phyloP scores from a whole-genome alignment of 371 early-diverging fungal genomes.

The Funneliformis caledonium region DNA sequence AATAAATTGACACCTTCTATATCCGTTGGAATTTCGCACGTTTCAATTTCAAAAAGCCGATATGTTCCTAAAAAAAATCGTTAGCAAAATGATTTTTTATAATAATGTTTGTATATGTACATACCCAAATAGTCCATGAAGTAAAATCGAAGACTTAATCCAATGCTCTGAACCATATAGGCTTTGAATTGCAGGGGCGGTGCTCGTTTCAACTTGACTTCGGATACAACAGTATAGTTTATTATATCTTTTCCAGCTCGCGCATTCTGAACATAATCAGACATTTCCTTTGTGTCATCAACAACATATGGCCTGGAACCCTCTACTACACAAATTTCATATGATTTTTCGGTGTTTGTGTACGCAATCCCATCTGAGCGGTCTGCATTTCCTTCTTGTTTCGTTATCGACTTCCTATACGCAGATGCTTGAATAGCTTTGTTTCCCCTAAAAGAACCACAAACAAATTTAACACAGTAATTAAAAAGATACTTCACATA shows the following conservation, averaged over 20 bases:
- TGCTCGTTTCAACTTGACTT: slow-evolving; percentile 35
- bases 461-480: background rate
- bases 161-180: slow-evolving; percentile 29
- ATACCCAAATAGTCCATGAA: slow-evolving; percentile 38
- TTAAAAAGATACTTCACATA: background rate
- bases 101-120: background rate
- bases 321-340: slow-evolving; percentile 37
- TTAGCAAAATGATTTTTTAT: background rate
- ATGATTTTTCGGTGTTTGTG: slow-evolving; percentile 21
- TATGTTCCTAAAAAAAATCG: slow-evolving; percentile 16
- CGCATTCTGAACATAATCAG: slow-evolving; percentile 27
- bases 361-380: slow-evolving; percentile 27
- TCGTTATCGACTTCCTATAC: slow-evolving; percentile 20
- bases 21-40: slow-evolving; percentile 31
- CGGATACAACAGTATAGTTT: background rate
- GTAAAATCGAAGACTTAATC: slow-evolving; percentile 29
- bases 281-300: slow-evolving; percentile 22
- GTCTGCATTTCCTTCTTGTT: slow-evolving; percentile 24
- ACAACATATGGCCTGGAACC: background rate
- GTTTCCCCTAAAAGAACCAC: slow-evolving; percentile 11
- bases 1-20: slow-evolving; percentile 11
- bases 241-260: slow-evolving; percentile 29
- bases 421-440: slow-evolving; percentile 33
- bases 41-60: slow-evolving; percentile 30
- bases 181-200: background rate